Percentiles rank a stretch among this genome's conserved stretches.
These are phyloP conservation scores for Aspergillus steynii DNA, from an alignment of 495 filamentous ascomycete species.

Conservation along the genomic window DNA sequence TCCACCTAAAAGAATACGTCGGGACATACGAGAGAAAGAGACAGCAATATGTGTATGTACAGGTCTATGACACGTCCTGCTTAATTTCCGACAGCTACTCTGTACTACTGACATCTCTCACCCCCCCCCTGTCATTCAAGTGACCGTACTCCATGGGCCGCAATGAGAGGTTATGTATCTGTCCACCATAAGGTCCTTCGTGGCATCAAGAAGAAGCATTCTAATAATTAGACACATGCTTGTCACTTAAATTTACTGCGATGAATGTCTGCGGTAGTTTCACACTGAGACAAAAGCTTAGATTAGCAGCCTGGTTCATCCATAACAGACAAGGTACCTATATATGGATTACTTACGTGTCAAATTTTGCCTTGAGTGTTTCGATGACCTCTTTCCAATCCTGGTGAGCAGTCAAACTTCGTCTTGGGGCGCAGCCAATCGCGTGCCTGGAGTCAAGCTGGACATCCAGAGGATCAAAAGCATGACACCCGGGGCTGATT, in stretches of 20 bases:
- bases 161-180: too few relatives aligned
- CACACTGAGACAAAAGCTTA: constrained; percentile 55
- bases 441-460: constrained; percentile 93
- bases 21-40: too few relatives aligned
- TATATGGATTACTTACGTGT: constrained; percentile 63
- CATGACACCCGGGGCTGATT: constrained; percentile 92
- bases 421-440: constrained; percentile 85
- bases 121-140: too few relatives aligned
- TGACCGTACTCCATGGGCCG: too few relatives aligned
- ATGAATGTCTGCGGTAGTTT: constrained; percentile 93
- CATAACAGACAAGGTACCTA: background rate
- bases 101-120: too few relatives aligned
- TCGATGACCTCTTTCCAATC: constrained; percentile 97
- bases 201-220: too few relatives aligned
- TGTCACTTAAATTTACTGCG: constrained; percentile 85
- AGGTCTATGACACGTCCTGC: too few relatives aligned
- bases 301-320: constrained; percentile 1
- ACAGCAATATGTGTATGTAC: too few relatives aligned
- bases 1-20: too few relatives aligned
- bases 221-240: constrained; percentile 33
- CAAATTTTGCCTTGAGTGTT: constrained; percentile 89
- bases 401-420: constrained; percentile 85
- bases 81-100: too few relatives aligned
- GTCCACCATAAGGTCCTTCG: background rate
- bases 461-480: constrained; percentile 92